Percentiles rank a stretch among this genome's conserved stretches.
phyloP scores from a whole-genome alignment of 345 rosid species.

The Aquilaria sinensis region DNA sequence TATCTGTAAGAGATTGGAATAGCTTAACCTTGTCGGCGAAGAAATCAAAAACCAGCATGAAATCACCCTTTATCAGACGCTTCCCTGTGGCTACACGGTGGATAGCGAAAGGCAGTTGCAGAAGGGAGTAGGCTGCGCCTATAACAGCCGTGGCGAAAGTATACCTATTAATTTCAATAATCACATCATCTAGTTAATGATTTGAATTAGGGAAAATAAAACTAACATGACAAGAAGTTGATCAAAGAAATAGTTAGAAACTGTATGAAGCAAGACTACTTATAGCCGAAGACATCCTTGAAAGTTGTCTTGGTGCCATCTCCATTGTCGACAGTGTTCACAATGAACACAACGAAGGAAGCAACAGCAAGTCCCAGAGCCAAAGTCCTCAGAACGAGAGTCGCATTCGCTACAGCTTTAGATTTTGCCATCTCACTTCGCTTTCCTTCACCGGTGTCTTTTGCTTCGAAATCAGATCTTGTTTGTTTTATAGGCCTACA shows the following conservation, averaged over 20 bases:
- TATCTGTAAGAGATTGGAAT: too few species aligned
- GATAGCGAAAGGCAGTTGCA: slow-evolving; percentile 25
- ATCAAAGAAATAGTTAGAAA: too few species aligned
- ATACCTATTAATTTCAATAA: slow-evolving; percentile 12
- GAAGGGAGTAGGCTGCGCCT: slow-evolving; percentile 17
- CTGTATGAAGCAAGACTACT: slow-evolving; percentile 7
- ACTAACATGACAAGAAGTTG: too few species aligned
- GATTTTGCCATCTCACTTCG: neutral
- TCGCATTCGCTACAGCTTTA: slow-evolving; percentile 11
- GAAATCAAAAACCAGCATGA: slow-evolving; percentile 26
- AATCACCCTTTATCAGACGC: slow-evolving; percentile 14
- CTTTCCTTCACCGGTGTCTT: too few species aligned
- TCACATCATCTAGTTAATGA: too few species aligned
- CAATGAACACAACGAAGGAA: slow-evolving; percentile 2
- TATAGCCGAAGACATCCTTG: slow-evolving; percentile 25
- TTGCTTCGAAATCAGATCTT: too few species aligned
- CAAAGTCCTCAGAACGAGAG: slow-evolving; percentile 25
- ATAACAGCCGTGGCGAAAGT: slow-evolving; percentile 15
- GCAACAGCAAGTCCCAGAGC: slow-evolving; percentile 14
- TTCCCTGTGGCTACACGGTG: slow-evolving; percentile 16
- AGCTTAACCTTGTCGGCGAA: slow-evolving; percentile 24
- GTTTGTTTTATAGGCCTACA: too few species aligned
- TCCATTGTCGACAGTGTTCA: slow-evolving; percentile 8
- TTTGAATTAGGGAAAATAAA: too few species aligned
- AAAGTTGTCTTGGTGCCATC: slow-evolving; percentile 18